Conservation (phyloP, 345 rosid genomes). For the Cardamine occulta region DNA sequence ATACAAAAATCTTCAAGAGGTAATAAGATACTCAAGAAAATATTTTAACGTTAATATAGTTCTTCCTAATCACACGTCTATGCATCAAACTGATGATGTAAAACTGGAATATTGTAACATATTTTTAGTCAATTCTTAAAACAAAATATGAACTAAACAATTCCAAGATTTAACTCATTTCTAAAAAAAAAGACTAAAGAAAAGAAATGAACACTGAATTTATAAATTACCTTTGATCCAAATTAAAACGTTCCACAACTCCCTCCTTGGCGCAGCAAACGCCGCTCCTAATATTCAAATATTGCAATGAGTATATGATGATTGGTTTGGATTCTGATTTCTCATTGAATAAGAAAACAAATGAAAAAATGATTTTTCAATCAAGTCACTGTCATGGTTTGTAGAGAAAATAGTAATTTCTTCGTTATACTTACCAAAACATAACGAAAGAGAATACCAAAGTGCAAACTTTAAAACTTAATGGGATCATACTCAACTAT, state of each 20-base stretch:
- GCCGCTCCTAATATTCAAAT: slow-evolving; percentile 34
- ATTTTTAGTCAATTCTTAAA: no score
- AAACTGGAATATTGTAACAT: background rate
- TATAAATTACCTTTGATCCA: slow-evolving; percentile 10
- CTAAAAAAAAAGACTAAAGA: background rate
- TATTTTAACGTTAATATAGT: background rate
- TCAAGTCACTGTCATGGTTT: slow-evolving; percentile 2
- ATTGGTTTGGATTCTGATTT: slow-evolving; percentile 8
- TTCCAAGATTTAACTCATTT: background rate
- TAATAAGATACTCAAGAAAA: background rate
- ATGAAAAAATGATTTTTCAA: background rate
- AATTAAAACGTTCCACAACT: slow-evolving; percentile 29
- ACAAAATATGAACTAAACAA: no score
- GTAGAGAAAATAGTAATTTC: no score
- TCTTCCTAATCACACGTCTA: background rate
- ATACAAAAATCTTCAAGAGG: background rate
- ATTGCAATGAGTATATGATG: slow-evolving; percentile 6
- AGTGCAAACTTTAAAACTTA: no score
- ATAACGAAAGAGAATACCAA: no score
- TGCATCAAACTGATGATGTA: background rate
- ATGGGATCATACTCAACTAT: no score
- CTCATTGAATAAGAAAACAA: background rate
- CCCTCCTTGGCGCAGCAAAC: slow-evolving; percentile 29
- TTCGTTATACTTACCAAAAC: no score
- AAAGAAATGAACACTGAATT: background rate